These are phyloP conservation scores for Tilletia caries DNA, from an alignment of 1,284 basidiomycete species.

Conservation along the genomic window DNA sequence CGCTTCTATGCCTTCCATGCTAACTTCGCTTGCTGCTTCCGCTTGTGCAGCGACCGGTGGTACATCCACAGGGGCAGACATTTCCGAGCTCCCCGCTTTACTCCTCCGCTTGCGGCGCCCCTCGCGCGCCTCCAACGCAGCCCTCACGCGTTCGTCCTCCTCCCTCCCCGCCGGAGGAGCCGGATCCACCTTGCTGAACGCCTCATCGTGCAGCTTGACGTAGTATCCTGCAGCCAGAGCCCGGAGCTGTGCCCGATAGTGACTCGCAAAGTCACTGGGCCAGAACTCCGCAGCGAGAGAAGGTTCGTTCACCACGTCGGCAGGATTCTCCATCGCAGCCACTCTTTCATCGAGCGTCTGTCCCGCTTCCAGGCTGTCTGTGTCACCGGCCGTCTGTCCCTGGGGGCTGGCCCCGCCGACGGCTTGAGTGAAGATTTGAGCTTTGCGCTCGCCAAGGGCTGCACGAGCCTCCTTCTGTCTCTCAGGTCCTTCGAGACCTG, in stretches of 20 bases:
- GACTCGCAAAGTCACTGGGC: constrained; percentile 48
- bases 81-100: background rate
- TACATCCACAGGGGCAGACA: background rate
- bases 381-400: background rate
- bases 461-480: constrained; percentile 36
- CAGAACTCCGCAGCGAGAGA: constrained; percentile 31
- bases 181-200: constrained; percentile 25
- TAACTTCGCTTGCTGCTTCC: background rate
- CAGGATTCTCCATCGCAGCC: constrained; percentile 5
- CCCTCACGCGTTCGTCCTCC: background rate
- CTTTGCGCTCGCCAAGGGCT: constrained; percentile 34
- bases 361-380: background rate
- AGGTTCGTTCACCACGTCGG: constrained; percentile 17
- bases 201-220: constrained; percentile 37
- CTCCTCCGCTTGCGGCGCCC: constrained; percentile 4
- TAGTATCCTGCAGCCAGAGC: constrained; percentile 46
- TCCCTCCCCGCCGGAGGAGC: constrained; percentile 16
- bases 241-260: constrained; percentile 44
- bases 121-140: constrained; percentile 1
- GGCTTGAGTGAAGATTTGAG: constrained; percentile 28
- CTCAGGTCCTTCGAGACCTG: constrained; percentile 46
- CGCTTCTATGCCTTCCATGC: constrained; percentile 9
- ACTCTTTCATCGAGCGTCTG: background rate
- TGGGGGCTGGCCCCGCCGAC: background rate
- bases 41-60: background rate